Conservation (phyloP, 1,284 basidiomycete species). For the Xerocomus nothofagi region DNA sequence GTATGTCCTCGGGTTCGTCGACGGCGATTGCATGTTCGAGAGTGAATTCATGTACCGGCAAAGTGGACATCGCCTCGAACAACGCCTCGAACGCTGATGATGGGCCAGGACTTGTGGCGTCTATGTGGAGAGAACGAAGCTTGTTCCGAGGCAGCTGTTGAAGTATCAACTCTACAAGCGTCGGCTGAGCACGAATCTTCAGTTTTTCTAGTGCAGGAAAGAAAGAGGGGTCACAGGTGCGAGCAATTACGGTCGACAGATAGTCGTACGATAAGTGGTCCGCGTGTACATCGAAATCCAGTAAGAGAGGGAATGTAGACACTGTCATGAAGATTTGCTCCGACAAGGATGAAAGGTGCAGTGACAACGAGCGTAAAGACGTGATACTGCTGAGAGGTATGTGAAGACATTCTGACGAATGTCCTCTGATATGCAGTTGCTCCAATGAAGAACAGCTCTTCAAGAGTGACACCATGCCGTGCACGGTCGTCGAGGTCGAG, state of each 20-base stretch:
- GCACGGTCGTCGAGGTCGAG: conserved; percentile 12
- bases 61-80: conserved; percentile 40
- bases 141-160: conserved; percentile 31
- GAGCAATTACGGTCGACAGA: conserved; percentile 28
- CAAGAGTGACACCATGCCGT: conserved; percentile 34
- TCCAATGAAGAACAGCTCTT: conserved; percentile 36
- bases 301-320: conserved; percentile 43
- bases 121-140: conserved; percentile 43
- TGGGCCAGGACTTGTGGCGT: conserved; percentile 35
- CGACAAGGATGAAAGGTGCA: conserved; percentile 47
- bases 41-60: conserved; percentile 39
- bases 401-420: conserved; percentile 40
- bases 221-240: conserved; percentile 10
- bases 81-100: conserved; percentile 40
- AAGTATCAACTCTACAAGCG: conserved; percentile 41
- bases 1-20: conserved; percentile 25
- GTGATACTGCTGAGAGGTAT: conserved; percentile 38
- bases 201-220: conserved; percentile 48
- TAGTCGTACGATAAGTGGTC: conserved; percentile 40
- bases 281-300: conserved; percentile 50
- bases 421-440: conserved; percentile 48
- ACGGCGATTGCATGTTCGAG: conserved; percentile 46
- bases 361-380: conserved; percentile 42
- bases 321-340: conserved; percentile 43
- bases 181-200: conserved; percentile 43